Conservation (phyloP, 495 filamentous ascomycete species). For the Clavariopsis aquatica region DNA sequence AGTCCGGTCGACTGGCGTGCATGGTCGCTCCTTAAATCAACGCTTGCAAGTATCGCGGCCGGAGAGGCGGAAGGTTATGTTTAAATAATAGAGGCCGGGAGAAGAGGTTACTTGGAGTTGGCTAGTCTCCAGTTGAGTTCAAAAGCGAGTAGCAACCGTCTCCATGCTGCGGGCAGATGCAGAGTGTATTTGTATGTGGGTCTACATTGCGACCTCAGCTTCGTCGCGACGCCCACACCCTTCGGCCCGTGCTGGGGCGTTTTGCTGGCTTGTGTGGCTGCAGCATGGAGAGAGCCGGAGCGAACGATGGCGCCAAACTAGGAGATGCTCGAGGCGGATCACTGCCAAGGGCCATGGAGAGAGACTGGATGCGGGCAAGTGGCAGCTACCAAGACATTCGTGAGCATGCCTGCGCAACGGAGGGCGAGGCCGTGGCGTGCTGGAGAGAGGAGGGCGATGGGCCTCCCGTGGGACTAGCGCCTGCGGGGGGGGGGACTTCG, state of each 20-base stretch:
- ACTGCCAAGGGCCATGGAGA: not conserved
- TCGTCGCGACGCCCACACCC: not conserved
- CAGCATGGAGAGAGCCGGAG: conserved; percentile 9
- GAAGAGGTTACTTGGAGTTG: conserved; percentile 10
- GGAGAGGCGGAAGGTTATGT: conserved; percentile 5
- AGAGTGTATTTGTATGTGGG: conserved; percentile 19
- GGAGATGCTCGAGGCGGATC: conserved; percentile 21
- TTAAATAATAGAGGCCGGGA: not conserved
- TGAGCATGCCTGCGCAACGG: not conserved
- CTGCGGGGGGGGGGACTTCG: not conserved
- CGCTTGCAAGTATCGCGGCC: not conserved
- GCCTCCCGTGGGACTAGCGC: not conserved
- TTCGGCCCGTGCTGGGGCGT: conserved; percentile 23
- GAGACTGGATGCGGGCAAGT: conserved; percentile 12
- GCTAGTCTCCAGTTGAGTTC: conserved; percentile 3
- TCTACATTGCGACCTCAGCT: conserved; percentile 34
- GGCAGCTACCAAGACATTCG: not conserved
- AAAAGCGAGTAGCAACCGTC: conserved; percentile 1
- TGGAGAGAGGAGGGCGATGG: not conserved
- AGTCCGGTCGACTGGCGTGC: not conserved
- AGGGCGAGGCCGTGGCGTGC: conserved; percentile 5
- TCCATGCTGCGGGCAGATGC: conserved; percentile 7
- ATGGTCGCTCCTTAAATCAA: conserved; percentile 21
- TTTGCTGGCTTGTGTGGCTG: conserved; percentile 22
- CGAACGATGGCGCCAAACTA: not conserved